A percentile compares a stretch with the other conserved stretches of the same genome.
phyloP scores from a whole-genome alignment of 2,329 filamentous ascomycete species.

The Fusarium papillatum region DNA sequence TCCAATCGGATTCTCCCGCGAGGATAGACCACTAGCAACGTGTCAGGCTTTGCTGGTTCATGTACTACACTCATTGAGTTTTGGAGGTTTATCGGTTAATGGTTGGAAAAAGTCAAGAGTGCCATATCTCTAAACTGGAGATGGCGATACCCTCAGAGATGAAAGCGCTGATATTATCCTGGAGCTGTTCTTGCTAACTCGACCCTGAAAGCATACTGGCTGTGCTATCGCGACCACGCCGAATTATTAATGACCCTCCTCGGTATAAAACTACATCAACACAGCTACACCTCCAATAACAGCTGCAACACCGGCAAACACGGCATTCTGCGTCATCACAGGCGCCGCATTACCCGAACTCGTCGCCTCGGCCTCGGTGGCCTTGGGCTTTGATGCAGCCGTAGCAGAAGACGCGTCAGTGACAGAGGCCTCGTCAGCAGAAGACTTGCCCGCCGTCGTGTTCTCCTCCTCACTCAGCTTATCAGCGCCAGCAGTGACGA shows the following conservation, averaged over 20 bases:
- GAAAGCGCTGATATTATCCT: not conserved
- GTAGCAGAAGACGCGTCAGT: conserved; percentile 7
- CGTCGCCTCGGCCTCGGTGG: conserved; percentile 28
- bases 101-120: not conserved
- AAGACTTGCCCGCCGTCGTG: not conserved
- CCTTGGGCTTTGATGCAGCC: conserved; percentile 24
- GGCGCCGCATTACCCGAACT: conserved; percentile 39
- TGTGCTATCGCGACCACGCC: not conserved
- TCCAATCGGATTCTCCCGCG: not conserved
- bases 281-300: conserved; percentile 51
- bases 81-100: not conserved
- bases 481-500: conserved; percentile 51
- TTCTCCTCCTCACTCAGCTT: not conserved
- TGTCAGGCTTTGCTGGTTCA: not conserved
- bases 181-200: not conserved
- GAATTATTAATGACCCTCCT: not conserved
- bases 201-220: not conserved
- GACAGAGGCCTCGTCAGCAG: conserved; percentile 12
- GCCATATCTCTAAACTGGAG: not conserved
- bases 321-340: conserved; percentile 50
- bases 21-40: not conserved
- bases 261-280: conserved; percentile 43
- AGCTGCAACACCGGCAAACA: conserved; percentile 52
- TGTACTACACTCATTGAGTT: not conserved
- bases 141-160: not conserved